phyloP scores from a whole-genome alignment of 306 rosid genomes.

The Hippophae tibetana region DNA sequence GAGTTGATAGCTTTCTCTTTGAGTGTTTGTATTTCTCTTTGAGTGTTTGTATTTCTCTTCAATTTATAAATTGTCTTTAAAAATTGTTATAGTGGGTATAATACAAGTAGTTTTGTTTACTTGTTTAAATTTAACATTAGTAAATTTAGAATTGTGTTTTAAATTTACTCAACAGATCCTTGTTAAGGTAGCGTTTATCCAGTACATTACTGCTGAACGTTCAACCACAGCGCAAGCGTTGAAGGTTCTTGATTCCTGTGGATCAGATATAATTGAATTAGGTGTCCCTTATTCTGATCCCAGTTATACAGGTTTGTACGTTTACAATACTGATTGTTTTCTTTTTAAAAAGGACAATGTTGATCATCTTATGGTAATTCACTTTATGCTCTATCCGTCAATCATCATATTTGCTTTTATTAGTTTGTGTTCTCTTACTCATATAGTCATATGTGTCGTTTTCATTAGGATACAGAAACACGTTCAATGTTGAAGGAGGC shows the following conservation, averaged over 20 bases:
- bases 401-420: background rate
- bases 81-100: too few relatives aligned
- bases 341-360: background rate
- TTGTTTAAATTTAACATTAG: too few relatives aligned
- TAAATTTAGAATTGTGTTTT: too few relatives aligned
- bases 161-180: too few relatives aligned
- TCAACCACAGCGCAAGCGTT: constrained; percentile 81
- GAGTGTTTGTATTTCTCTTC: too few relatives aligned
- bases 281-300: constrained; percentile 93
- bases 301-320: constrained; percentile 93
- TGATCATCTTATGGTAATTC: background rate
- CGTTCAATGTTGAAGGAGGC: constrained; percentile 91
- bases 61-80: too few relatives aligned
- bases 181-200: constrained; percentile 77
- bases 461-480: constrained; percentile 80
- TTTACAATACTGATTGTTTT: background rate
- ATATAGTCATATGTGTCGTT: constrained; percentile 2
- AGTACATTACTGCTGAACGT: constrained; percentile 86
- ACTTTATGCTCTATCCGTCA: background rate
- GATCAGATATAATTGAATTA: constrained; percentile 86
- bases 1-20: too few relatives aligned
- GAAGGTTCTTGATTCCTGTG: constrained; percentile 73
- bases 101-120: too few relatives aligned
- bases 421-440: constrained; percentile 17
- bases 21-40: too few relatives aligned